These are phyloP conservation scores for Claviceps sp. DNA, from an alignment of 2,329 filamentous ascomycete species.

Conservation along the genomic window DNA sequence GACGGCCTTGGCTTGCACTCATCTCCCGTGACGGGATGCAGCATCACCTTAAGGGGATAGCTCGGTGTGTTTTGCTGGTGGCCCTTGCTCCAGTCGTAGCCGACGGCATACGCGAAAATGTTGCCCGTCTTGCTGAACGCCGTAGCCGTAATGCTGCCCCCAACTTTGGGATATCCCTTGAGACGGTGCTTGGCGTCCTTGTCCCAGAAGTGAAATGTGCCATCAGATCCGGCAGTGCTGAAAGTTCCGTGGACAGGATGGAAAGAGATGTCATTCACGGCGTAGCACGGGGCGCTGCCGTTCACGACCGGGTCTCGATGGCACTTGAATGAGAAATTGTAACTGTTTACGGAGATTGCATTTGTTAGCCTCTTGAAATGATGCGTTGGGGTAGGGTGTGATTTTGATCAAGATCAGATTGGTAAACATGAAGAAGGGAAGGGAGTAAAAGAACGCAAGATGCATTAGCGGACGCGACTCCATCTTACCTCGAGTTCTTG, in stretches of 20 bases:
- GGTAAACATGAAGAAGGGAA: too few species aligned
- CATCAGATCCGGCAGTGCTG: slow-evolving; percentile 87
- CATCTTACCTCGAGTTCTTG: slow-evolving; percentile 60
- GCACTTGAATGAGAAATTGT: slow-evolving; percentile 99
- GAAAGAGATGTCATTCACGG: slow-evolving; percentile 95
- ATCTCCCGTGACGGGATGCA: slow-evolving; percentile 57
- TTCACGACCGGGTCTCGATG: slow-evolving; percentile 69
- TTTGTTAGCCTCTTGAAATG: not conserved
- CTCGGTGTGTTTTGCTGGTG: slow-evolving; percentile 70
- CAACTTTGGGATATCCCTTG: slow-evolving; percentile 76
- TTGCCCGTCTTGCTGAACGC: slow-evolving; percentile 79
- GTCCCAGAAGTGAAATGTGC: slow-evolving; percentile 96
- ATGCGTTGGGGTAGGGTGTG: too few species aligned
- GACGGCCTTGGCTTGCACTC: slow-evolving; percentile 50
- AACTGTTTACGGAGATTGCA: slow-evolving; percentile 29
- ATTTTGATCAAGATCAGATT: too few species aligned
- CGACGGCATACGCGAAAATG: slow-evolving; percentile 80
- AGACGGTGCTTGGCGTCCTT: slow-evolving; percentile 80
- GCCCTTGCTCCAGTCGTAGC: slow-evolving; percentile 98
- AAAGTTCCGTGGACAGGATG: slow-evolving; percentile 97
- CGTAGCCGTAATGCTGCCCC: slow-evolving; percentile 78
- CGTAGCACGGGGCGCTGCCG: slow-evolving; percentile 73
- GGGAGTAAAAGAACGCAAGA: too few species aligned
- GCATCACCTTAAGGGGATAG: slow-evolving; percentile 69
- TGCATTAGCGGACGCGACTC: not conserved